Conservation (phyloP, 768 basidiomycete species). For the Suillus bovinus region DNA sequence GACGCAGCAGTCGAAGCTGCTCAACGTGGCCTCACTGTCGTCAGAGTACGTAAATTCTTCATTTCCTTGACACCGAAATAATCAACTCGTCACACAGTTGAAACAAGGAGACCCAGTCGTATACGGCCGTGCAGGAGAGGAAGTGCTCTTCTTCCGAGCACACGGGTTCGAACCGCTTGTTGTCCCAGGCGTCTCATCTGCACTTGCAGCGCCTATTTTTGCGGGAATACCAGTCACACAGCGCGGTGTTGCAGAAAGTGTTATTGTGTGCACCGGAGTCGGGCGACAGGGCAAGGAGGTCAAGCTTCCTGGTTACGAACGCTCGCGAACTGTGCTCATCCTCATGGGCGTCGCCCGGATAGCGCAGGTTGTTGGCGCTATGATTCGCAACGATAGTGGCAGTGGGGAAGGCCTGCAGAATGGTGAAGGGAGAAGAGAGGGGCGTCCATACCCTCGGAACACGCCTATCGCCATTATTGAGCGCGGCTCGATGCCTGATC, state of each 20-base stretch:
- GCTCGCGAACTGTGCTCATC: slow-evolving; percentile 76
- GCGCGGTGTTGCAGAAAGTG: slow-evolving; percentile 87
- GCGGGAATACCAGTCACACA: slow-evolving; percentile 95
- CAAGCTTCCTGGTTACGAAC: slow-evolving; percentile 83
- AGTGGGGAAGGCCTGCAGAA: slow-evolving; percentile 15
- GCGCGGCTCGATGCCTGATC: slow-evolving; percentile 92
- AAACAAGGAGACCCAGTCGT: slow-evolving; percentile 98
- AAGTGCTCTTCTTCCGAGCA: slow-evolving; percentile 87
- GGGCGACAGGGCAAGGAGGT: slow-evolving; percentile 84
- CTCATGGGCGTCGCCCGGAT: slow-evolving; percentile 96
- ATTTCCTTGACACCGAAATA: not conserved
- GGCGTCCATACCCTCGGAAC: slow-evolving; percentile 66
- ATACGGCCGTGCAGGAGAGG: slow-evolving; percentile 93
- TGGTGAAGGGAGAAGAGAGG: slow-evolving; percentile 48
- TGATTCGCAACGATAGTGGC: slow-evolving; percentile 33
- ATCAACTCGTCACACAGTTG: slow-evolving; percentile 45
- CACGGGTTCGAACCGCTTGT: slow-evolving; percentile 83
- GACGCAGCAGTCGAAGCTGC: slow-evolving; percentile 86
- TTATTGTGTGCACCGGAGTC: slow-evolving; percentile 93
- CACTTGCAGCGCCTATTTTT: slow-evolving; percentile 86
- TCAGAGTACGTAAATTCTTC: slow-evolving; percentile 57
- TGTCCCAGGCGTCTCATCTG: slow-evolving; percentile 88
- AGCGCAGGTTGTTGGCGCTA: slow-evolving; percentile 62
- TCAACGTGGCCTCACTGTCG: slow-evolving; percentile 75
- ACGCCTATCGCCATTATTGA: slow-evolving; percentile 93